These are phyloP conservation scores for Lodderomyces metapsilosis DNA, from an alignment of 1,139 yeast genomes.

Conservation along the genomic window DNA sequence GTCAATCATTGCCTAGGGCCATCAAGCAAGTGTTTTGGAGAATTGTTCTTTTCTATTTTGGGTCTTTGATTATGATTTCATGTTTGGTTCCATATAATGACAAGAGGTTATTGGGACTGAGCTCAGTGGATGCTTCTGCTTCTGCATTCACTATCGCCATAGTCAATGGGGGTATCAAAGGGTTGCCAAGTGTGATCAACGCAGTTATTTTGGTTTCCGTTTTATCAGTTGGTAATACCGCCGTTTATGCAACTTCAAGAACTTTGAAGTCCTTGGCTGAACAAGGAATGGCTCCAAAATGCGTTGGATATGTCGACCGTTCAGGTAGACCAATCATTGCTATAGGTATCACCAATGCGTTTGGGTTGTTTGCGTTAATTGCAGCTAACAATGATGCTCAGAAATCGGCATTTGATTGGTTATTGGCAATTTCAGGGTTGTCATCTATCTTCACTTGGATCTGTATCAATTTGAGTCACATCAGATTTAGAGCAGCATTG, in stretches of 20 bases:
- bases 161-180: conserved; percentile 48
- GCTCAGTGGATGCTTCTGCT: conserved; percentile 33
- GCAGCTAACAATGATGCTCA: conserved; percentile 35
- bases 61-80: conserved; percentile 47
- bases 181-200: conserved; percentile 44
- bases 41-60: conserved; percentile 57
- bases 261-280: conserved; percentile 41
- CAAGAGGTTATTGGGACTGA: conserved; percentile 30
- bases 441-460: conserved; percentile 45
- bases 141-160: conserved; percentile 62
- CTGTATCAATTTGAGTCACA: conserved; percentile 35
- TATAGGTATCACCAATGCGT: conserved; percentile 28
- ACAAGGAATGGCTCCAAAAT: conserved; percentile 40
- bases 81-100: conserved; percentile 44
- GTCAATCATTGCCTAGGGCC: conserved; percentile 67
- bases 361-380: conserved; percentile 41
- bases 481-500: conserved; percentile 41
- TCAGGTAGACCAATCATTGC: conserved; percentile 45
- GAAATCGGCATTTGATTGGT: conserved; percentile 39
- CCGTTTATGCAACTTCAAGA: conserved; percentile 46
- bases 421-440: conserved; percentile 41
- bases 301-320: conserved; percentile 37
- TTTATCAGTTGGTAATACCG: conserved; percentile 44
- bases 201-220: conserved; percentile 42
- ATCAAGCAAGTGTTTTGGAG: conserved; percentile 76